Evolutionary conservation across 179 eudicot species (phyloP).

Genomic region (Pouteria campechiana): DNA sequence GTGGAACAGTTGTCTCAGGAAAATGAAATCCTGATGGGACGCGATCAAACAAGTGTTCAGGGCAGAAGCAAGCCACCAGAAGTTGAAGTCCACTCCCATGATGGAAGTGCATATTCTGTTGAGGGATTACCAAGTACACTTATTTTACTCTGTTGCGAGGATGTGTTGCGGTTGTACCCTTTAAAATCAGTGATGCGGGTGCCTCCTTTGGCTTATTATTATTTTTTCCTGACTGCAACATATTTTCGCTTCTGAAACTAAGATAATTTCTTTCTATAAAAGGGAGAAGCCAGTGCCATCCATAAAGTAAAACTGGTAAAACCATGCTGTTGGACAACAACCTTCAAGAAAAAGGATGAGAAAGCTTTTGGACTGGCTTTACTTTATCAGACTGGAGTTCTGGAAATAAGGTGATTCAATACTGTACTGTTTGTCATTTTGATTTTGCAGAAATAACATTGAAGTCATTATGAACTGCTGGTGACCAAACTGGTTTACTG

Average conservation of each 20-base stretch:
- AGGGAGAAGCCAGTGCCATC: conserved; percentile 53
- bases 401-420: conserved; percentile 79
- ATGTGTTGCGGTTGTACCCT: conserved; percentile 30
- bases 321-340: conserved; percentile 68
- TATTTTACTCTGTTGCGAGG: conserved; percentile 54
- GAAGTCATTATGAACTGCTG: too few species aligned
- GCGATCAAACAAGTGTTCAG: conserved; percentile 17
- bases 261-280: conserved; percentile 20
- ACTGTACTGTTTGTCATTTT: too few species aligned
- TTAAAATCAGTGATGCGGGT: conserved; percentile 49
- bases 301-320: conserved; percentile 46
- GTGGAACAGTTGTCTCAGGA: conserved; percentile 23
- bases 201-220: conserved; percentile 8
- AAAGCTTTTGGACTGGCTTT: conserved; percentile 34
- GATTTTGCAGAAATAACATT: too few species aligned
- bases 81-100: conserved; percentile 7
- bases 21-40: conserved; percentile 21
- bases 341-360: conserved; percentile 36
- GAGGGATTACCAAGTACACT: conserved; percentile 26
- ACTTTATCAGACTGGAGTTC: conserved; percentile 49
- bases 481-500: too few species aligned
- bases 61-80: conserved; percentile 13
- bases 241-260: conserved; percentile 4
- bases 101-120: conserved; percentile 13
- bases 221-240: neutral